These are phyloP conservation scores for Ailanthus altissimus DNA, from an alignment of 345 rosid genomes.

Conservation along the genomic window DNA sequence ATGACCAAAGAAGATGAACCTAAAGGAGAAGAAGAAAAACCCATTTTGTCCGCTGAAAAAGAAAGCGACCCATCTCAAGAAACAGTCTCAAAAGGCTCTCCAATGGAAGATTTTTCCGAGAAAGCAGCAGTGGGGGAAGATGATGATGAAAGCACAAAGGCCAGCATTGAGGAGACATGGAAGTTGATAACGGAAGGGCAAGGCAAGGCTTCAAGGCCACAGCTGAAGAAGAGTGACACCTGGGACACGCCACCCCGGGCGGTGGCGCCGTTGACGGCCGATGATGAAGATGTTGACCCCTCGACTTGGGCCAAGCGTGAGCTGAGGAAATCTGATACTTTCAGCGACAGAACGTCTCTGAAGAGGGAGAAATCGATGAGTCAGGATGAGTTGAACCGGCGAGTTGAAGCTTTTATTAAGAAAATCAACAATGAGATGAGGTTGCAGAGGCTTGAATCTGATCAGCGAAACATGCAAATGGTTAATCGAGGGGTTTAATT, in stretches of 20 bases:
- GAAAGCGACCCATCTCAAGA: slow-evolving; percentile 4
- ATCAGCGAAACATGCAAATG: slow-evolving; percentile 35
- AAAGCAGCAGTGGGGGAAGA: slow-evolving; percentile 9
- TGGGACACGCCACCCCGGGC: slow-evolving; percentile 38
- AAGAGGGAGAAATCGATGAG: slow-evolving; percentile 41
- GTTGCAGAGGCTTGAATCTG: slow-evolving; percentile 47
- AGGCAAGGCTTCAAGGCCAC: slow-evolving; percentile 10
- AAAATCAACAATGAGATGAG: slow-evolving; percentile 42
- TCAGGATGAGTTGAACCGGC: slow-evolving; percentile 46
- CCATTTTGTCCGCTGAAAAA: neutral
- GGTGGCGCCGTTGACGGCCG: neutral
- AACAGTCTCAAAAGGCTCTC: neutral
- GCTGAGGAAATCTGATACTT: slow-evolving; percentile 41
- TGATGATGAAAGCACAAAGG: slow-evolving; percentile 34
- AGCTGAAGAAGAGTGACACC: slow-evolving; percentile 45
- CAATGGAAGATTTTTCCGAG: neutral
- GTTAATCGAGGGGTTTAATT: slow-evolving; percentile 16
- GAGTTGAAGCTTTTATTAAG: slow-evolving; percentile 52
- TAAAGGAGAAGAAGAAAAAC: slow-evolving; percentile 14
- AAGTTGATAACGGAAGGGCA: slow-evolving; percentile 43
- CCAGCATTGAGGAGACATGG: slow-evolving; percentile 49
- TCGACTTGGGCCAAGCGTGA: slow-evolving; percentile 28
- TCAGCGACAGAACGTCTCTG: slow-evolving; percentile 30
- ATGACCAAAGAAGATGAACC: neutral
- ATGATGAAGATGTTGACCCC: neutral